Conservation (phyloP, 331 rosid genomes). For the Malus hybrid region DNA sequence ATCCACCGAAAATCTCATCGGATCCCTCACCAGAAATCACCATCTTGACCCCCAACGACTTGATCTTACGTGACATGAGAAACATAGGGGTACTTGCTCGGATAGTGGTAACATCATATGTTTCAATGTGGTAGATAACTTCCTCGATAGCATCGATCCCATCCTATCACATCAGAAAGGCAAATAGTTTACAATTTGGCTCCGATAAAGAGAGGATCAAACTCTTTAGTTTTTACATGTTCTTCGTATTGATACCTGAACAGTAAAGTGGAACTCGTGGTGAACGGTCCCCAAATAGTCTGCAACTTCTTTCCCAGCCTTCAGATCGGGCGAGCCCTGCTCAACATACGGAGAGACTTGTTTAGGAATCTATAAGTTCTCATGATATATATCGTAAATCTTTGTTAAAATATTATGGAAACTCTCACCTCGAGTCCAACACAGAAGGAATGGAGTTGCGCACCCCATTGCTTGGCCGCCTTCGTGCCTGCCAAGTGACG, state of each 20-base stretch:
- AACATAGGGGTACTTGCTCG: constrained; percentile 95
- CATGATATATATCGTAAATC: background rate
- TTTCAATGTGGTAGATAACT: constrained; percentile 78
- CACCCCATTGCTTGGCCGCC: constrained; percentile 93
- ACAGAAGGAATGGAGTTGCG: constrained; percentile 91
- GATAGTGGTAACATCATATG: constrained; percentile 87
- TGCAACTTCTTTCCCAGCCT: constrained; percentile 91
- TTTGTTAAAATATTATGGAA: background rate
- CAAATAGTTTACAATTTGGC: background rate
- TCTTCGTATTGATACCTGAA: constrained; percentile 47
- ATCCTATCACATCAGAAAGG: constrained; percentile 41
- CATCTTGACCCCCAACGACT: constrained; percentile 84
- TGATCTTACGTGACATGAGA: constrained; percentile 86
- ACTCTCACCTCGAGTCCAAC: constrained; percentile 76
- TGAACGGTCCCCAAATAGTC: constrained; percentile 85
- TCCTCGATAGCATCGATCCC: constrained; percentile 97
- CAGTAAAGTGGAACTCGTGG: constrained; percentile 75
- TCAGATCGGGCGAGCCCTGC: constrained; percentile 88
- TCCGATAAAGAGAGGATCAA: background rate
- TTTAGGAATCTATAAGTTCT: background rate
- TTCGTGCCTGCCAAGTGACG: constrained; percentile 68
- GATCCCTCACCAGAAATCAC: constrained; percentile 97
- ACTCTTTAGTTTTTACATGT: background rate
- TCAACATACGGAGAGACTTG: background rate
- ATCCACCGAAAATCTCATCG: constrained; percentile 94